Evolutionary conservation across 768 basidiomycete species (phyloP), one percentile per base, ranked within the genome.

Genomic region (Stropharia rugosoannulata): DNA sequence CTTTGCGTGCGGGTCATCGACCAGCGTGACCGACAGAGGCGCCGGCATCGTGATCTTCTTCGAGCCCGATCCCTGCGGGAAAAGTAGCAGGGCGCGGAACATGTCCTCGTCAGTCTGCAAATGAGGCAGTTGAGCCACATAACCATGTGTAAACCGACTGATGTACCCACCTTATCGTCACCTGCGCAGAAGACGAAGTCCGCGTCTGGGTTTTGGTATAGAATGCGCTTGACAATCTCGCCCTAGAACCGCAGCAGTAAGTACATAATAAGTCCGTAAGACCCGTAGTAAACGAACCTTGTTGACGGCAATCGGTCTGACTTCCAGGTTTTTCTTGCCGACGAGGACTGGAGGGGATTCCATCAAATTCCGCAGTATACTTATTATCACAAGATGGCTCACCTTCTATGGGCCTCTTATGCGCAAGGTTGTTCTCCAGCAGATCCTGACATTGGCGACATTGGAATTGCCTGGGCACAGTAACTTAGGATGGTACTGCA

Each of bases 311-410:
- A 95, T 80, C 4, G 95, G 96, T 57, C 96, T 85, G 18, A 98
- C 95, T 75, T 99, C 96, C 42, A 99, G 79, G 70, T 98, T 98
- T 85, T 98, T 98, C 80, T 99, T 99, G 16, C 96, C 96, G 29
- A 96, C 90, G 49, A 97, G 85, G 4, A 97, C 94, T 89, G 61
- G 1, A 40, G 32, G 3, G 22, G 48, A 25, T 29, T 46, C 62
- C 25, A 46, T 54, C 55, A 25, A 59, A 19, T 15, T 13, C 19
- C 37, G 11, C 37, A n/a, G 1, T 16, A 16, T 9, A 40, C 12
- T 32, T 15, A 19, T 37, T 18, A 10, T 12, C 41, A 32, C n/a
- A 54, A 6, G 15, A 36, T 25, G 49, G 36, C 79, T 51, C 57
- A 89, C 89, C 89, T 74, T 99, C 96, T 57, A 99, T 98, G 6